Base-by-base conservation (phyloP, 2,329 filamentous ascomycete species). In the Penicillium freii region DNA sequence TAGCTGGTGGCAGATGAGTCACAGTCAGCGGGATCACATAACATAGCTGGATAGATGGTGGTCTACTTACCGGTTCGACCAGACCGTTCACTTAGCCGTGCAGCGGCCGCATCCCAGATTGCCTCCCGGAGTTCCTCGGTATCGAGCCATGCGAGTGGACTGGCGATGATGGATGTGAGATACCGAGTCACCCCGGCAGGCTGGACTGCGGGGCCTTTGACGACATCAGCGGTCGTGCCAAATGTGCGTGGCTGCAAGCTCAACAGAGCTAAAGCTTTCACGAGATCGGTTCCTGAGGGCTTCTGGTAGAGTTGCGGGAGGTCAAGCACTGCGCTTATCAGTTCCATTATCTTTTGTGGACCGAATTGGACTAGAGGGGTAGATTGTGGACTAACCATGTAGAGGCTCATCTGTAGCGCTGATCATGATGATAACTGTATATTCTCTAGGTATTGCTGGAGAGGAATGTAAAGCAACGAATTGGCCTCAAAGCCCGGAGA, bases 231-330 rank as follows among this genome's bases (percentile, higher is more conserved):
- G 27, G 60, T 70, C 39, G 62, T 62, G n/a, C 66, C 64, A 57
- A 79, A 78, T 50, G 62, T 69, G 4, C 84, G 84, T 23, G 90
- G 90, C 54, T 85, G 81, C 36, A 88, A 77, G 57, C 84, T 82
- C 36, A 96, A 81, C 29, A 84, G 77, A 34, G 83, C 76, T n/a
- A 97, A 83, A 27, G 85, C 84, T 27, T 80, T 75, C 49, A 91
- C 75, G 45, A 97, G 81, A 5, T 82, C 80, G 33, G 79, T 76
- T 57, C 84, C 87, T 21, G 85, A 79, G 7, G 92, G 92, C 68
- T 85, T 88, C 66, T 88, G 84, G 82, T 92, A 91, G 61, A 93
- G 81, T 69, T 92, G 90, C n/a, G 92, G 91, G 27, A 96, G 84
- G 69, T 93, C 89, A 57, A 88, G 78, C 57, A 86, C 86, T 87